These are phyloP conservation scores for Tetrahymena borealis DNA, from an alignment of 73 alveolate genomes.

Conservation along the genomic window DNA sequence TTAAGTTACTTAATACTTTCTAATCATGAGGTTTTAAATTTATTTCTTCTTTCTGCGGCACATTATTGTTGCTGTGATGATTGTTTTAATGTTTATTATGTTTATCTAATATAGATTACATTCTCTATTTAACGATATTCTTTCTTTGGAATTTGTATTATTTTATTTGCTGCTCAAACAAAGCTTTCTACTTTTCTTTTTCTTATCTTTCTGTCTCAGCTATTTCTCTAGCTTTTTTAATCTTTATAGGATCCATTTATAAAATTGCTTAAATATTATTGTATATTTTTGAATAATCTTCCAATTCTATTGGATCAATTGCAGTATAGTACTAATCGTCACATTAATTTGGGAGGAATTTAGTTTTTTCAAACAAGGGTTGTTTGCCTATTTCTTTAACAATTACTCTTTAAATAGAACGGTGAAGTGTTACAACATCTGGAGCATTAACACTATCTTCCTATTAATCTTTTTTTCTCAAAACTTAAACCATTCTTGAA, in stretches of 20 bases:
- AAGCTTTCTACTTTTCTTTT: background rate
- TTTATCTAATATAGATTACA: background rate
- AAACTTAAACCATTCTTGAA: background rate
- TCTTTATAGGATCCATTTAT: background rate
- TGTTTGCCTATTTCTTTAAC: background rate
- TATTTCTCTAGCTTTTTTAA: background rate
- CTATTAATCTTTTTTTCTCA: background rate
- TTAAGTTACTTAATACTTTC: background rate
- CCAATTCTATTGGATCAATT: background rate
- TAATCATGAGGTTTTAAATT: background rate
- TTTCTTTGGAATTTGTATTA: background rate
- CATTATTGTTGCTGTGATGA: background rate
- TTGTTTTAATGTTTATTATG: background rate
- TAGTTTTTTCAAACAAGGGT: background rate
- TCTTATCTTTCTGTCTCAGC: background rate
- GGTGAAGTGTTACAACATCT: background rate
- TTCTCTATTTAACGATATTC: background rate
- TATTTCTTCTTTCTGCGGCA: background rate
- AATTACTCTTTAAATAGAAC: background rate
- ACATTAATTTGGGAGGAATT: background rate
- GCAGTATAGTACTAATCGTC: background rate
- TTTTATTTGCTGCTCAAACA: background rate
- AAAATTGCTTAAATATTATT: background rate
- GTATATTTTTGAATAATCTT: background rate
- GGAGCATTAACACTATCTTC: background rate